Evolutionary conservation across 2,329 filamentous ascomycete species (phyloP).

Genomic region (Venturia aucupariae): DNA sequence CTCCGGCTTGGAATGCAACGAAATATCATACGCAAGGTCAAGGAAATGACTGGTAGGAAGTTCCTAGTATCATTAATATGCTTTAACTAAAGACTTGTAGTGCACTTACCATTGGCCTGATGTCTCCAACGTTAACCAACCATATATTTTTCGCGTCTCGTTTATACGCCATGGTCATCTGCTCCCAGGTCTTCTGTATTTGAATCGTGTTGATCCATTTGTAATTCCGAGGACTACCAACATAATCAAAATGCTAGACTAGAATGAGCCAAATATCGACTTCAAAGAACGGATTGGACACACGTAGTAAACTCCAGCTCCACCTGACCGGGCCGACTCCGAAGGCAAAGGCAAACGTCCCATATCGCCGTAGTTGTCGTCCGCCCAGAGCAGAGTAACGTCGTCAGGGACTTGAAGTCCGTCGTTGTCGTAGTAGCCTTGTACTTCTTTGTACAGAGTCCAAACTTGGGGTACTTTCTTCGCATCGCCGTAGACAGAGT

Average conservation of each 20-base stretch:
- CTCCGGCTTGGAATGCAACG: slow-evolving; percentile 38
- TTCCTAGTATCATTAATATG: slow-evolving; percentile 29
- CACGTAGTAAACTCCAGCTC: slow-evolving; percentile 56
- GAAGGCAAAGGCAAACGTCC: slow-evolving; percentile 50
- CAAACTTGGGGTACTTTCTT: slow-evolving; percentile 44
- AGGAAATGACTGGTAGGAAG: slow-evolving; percentile 59
- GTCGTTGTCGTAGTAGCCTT: slow-evolving; percentile 55
- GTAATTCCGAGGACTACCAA: slow-evolving; percentile 51
- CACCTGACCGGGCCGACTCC: slow-evolving; percentile 51
- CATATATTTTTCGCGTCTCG: slow-evolving; percentile 52
- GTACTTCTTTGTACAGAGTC: slow-evolving; percentile 68
- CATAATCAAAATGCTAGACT: slow-evolving; percentile 51
- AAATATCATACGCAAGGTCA: slow-evolving; percentile 57
- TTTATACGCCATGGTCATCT: slow-evolving; percentile 54
- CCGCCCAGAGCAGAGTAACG: slow-evolving; percentile 58
- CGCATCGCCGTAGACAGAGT: slow-evolving; percentile 44
- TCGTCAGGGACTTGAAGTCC: slow-evolving; percentile 56
- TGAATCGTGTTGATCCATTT: slow-evolving; percentile 56
- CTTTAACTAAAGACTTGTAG: background rate
- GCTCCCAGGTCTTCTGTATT: slow-evolving; percentile 55
- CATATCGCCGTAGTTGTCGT: slow-evolving; percentile 62
- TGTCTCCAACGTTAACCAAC: slow-evolving; percentile 59
- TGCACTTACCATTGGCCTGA: slow-evolving; percentile 46
- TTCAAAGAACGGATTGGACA: slow-evolving; percentile 11
- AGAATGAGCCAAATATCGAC: background rate